Conservation (phyloP, 352 stramenopile species). For the Globisporangium parvum region DNA sequence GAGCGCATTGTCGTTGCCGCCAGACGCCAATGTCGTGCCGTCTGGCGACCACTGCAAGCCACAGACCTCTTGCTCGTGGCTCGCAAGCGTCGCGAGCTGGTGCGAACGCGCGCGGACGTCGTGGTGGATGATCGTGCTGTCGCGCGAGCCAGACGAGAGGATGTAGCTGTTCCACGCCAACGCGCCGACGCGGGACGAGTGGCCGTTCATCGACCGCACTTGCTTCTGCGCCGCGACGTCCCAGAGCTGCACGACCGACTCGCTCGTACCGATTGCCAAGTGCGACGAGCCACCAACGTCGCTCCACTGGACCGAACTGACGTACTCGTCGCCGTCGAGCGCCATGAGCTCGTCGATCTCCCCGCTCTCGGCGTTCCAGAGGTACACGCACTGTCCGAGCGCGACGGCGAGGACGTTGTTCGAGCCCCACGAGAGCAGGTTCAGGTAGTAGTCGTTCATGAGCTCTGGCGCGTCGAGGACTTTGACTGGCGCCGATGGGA, state of each 20-base stretch:
- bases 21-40: conserved; percentile 93
- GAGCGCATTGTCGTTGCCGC: conserved; percentile 97
- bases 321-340: conserved; percentile 90
- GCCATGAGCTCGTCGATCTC: conserved; percentile 94
- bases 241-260: conserved; percentile 95
- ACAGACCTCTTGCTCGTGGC: conserved; percentile 97
- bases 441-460: conserved; percentile 99
- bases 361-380: conserved; percentile 96
- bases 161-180: conserved; percentile 95
- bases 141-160: conserved; percentile 91
- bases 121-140: conserved; percentile 91
- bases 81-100: conserved; percentile 86
- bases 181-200: conserved; percentile 91
- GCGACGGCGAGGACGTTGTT: conserved; percentile 97
- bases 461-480: conserved; percentile 97
- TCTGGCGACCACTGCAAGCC: conserved; percentile 96
- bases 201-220: conserved; percentile 90
- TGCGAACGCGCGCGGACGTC: conserved; percentile 69
- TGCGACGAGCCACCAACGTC: conserved; percentile 73
- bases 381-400: conserved; percentile 96
- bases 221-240: conserved; percentile 91
- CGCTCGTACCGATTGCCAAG: conserved; percentile 94
- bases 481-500: conserved; percentile 94
- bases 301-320: conserved; percentile 96
- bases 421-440: conserved; percentile 96